These are phyloP conservation scores for Emericellopsis cladophorae DNA, from an alignment of 2,329 filamentous ascomycete species.

Conservation along the genomic window DNA sequence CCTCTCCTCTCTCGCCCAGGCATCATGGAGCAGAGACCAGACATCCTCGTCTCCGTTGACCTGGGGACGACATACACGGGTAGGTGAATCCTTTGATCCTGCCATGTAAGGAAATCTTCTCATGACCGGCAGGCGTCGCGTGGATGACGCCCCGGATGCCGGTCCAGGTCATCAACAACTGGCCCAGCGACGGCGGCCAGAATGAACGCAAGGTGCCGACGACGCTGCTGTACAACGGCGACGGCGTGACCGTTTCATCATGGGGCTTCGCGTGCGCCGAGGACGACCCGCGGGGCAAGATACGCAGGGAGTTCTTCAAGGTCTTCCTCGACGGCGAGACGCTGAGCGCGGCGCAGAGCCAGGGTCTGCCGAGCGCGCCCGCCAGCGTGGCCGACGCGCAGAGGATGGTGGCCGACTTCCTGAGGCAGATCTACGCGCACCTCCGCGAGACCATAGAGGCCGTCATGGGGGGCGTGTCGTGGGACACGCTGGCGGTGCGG, in stretches of 20 bases:
- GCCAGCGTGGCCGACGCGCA: conserved; percentile 26
- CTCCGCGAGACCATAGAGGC: conserved; percentile 29
- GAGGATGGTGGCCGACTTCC: conserved; percentile 33
- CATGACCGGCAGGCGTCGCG: conserved; percentile 14
- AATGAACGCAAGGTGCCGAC: conserved; percentile 44
- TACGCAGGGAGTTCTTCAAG: conserved; percentile 39
- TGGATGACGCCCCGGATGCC: conserved; percentile 25
- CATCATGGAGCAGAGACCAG: conserved; percentile 13
- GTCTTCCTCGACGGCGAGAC: conserved; percentile 36
- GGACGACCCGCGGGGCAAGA: conserved; percentile 23
- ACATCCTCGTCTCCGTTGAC: conserved; percentile 28
- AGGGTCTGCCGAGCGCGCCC: conserved; percentile 29
- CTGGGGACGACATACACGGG: conserved; percentile 30
- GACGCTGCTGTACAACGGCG: conserved; percentile 30
- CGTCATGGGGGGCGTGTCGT: conserved; percentile 15
- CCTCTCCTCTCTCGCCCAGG: too few relatives aligned
- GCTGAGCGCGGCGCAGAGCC: conserved; percentile 25
- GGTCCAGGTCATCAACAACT: conserved; percentile 35
- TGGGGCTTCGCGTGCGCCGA: conserved; percentile 42
- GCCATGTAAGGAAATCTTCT: conserved; percentile 1
- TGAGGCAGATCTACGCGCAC: conserved; percentile 33
- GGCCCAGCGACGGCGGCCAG: conserved; percentile 37
- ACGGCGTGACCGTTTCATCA: conserved; percentile 24
- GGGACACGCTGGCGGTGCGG: conserved; percentile 30
- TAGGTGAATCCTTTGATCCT: conserved; percentile 11